Evolutionary conservation across 805 yeast species (phyloP), one percentile per base, ranked within the genome.

Genomic region (Kodamaea kaohsiungensis): DNA sequence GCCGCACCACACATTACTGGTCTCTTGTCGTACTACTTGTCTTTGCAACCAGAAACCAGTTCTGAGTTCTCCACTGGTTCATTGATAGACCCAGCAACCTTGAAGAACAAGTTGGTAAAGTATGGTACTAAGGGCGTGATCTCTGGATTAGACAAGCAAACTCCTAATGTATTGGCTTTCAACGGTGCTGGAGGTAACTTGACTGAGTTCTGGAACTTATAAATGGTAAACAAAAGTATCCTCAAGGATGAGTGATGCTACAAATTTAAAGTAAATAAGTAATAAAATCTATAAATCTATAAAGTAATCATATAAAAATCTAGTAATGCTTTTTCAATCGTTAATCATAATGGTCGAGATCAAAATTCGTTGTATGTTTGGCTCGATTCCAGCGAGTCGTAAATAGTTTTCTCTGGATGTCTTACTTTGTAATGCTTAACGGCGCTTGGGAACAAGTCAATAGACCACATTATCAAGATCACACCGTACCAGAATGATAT

Each of bases 1-100:
- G 97, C 98, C 18, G 88, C 98, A 39, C 98, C 99, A 46, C 97
- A 91, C 67, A 92, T 92, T 62, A 87, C 91, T 56, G 99, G 99
- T 63, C 80, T 93, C 70, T 84, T 91, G 66, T 83, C 97, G 7
- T 93, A 93, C 80, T 93, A 84, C 76, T 77, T 92, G 68, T 87
- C 96, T 6, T 82, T 91, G 71, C 90, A 88, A 75, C 96, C 97
- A 61, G 87, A 82, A 46, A 70, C 84, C 12, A 83, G 79, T 48
- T 86, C 91, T 50, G 84, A 83, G 67, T 88, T 81, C 67, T 78
- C 82, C 59, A 71, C 76, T 19, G 81, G 80, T 47, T 66, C 77
- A 40, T 76, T 80, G 43, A 76, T 88, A 49, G 79, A 92, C 12
- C 90, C 96, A 55, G 82, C 79, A 40, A 90, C 86, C 71, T 76